Base-by-base conservation (phyloP, 1,284 basidiomycete genomes). In the Ganoderma boninense region DNA sequence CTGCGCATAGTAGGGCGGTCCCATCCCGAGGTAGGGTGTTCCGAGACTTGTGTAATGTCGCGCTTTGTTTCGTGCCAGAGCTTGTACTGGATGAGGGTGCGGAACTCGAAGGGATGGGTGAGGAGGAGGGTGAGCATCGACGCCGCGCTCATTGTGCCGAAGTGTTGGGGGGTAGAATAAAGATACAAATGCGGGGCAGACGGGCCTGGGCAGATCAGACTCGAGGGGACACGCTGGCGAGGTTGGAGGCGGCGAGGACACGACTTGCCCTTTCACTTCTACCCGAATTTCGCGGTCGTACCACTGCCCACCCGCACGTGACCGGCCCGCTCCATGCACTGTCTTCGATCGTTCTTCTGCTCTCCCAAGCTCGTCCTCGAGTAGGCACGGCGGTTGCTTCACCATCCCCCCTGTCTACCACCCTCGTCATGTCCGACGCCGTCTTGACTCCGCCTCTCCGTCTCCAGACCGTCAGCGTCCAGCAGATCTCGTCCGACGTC, bases 1-100 rank as follows among this genome's bases (percentile, higher is more conserved):
- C 90, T 86, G 67, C 90, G 88, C 97, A 99, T 99, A 1, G 89
- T 85, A 68, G 87, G 80, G 70, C 96, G 86, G 82, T 97, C 91
- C 90, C 94, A 97, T 40, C 94, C 93, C 0, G 94, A 94, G 20
- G 90, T 90, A 1, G 86, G 83, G 75, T 92, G 88, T 74, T 97
- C 94, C 69, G 86, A 82, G 68, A 88, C 83, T 18, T 88, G 85
- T 32, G 93, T 90, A 76, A 97, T 94, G 78, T 97, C 94, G 71
- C 95, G 89, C 76, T 90, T 90, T 72, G 88, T 85, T 74, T 95
- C 91, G 80, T 95, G 89, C 84, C 92, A 96, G 67, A 97, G 74
- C 76, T 89, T 90, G 84, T 91, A 97, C 77, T 95, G 93, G 42
- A 95, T 75, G 44, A 97, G 87, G 44, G 88, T 90, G 71, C 90